phyloP scores from a whole-genome alignment of 1,284 basidiomycete genomes.

The Neolentinus lepideus region DNA sequence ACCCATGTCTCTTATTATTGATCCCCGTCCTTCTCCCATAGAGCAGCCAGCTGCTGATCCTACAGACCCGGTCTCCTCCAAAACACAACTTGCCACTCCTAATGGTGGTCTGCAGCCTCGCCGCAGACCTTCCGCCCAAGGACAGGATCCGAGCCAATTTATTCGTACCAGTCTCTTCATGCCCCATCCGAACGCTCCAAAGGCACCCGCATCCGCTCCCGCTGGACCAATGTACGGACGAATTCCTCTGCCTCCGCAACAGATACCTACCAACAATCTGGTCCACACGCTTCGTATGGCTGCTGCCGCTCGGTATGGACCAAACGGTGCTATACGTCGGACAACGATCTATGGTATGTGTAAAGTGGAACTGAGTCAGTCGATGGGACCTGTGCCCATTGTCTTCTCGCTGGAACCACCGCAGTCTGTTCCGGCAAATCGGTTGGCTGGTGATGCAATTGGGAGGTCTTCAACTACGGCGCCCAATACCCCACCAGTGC shows the following conservation, averaged over 20 bases:
- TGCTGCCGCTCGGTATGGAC: constrained; percentile 14
- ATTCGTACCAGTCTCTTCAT: constrained; percentile 49
- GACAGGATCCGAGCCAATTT: constrained; percentile 6
- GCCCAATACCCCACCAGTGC: not conserved
- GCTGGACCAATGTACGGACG: constrained; percentile 58
- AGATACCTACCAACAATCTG: constrained; percentile 4
- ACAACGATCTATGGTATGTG: constrained; percentile 61
- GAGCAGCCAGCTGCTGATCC: not conserved
- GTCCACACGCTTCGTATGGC: constrained; percentile 25
- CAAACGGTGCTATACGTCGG: constrained; percentile 17
- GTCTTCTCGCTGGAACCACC: constrained; percentile 54
- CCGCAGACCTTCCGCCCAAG: constrained; percentile 8
- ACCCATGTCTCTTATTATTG: not conserved
- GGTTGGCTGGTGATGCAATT: not conserved
- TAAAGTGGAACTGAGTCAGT: constrained; percentile 41
- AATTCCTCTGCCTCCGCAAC: constrained; percentile 11
- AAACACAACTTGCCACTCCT: constrained; percentile 11
- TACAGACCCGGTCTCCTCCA: not conserved
- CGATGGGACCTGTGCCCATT: constrained; percentile 59
- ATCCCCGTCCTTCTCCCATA: not conserved
- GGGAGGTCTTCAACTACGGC: not conserved
- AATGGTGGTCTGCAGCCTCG: not conserved
- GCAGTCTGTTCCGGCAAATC: constrained; percentile 25
- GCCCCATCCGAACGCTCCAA: constrained; percentile 70
- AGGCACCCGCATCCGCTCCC: constrained; percentile 30